Conservation (phyloP, 352 stramenopile species). For the Phytopythium helicoides region DNA sequence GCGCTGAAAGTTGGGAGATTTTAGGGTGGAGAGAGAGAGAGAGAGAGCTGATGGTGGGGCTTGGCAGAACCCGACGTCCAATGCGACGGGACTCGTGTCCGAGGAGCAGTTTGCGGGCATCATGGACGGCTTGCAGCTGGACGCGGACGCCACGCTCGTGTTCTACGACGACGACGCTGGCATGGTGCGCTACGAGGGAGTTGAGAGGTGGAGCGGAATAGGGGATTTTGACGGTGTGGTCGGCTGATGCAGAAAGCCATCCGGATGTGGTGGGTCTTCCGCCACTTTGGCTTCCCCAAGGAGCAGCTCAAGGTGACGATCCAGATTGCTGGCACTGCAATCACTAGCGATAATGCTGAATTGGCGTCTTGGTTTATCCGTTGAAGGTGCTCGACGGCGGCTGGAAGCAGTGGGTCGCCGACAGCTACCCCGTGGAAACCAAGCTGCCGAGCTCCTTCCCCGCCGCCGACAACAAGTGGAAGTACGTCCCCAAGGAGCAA, state of each 20-base stretch:
- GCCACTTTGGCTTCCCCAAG: conserved; percentile 68
- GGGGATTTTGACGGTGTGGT: background rate
- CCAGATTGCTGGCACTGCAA: background rate
- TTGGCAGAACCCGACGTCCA: conserved; percentile 27
- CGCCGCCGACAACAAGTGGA: conserved; percentile 1
- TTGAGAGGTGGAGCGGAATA: background rate
- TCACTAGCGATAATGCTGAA: background rate
- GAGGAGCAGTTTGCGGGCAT: conserved; percentile 38
- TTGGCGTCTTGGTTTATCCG: background rate
- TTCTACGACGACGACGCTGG: conserved; percentile 81
- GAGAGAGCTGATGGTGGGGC: background rate
- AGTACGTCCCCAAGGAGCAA: background rate
- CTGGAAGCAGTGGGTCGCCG: conserved; percentile 60
- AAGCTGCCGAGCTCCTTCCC: background rate
- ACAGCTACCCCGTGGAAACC: conserved; percentile 44
- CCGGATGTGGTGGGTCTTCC: conserved; percentile 80
- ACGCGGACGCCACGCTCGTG: conserved; percentile 53
- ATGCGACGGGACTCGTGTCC: conserved; percentile 43
- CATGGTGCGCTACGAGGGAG: conserved; percentile 26
- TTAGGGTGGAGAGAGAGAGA: too few species aligned
- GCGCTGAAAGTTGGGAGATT: too few species aligned
- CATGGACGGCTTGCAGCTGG: conserved; percentile 39
- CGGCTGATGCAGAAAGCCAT: conserved; percentile 42
- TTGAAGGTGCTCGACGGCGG: conserved; percentile 64
- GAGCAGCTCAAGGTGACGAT: conserved; percentile 60